Evolutionary conservation across 805 yeast species (phyloP).

Genomic region (Candida coquimbonensis): DNA sequence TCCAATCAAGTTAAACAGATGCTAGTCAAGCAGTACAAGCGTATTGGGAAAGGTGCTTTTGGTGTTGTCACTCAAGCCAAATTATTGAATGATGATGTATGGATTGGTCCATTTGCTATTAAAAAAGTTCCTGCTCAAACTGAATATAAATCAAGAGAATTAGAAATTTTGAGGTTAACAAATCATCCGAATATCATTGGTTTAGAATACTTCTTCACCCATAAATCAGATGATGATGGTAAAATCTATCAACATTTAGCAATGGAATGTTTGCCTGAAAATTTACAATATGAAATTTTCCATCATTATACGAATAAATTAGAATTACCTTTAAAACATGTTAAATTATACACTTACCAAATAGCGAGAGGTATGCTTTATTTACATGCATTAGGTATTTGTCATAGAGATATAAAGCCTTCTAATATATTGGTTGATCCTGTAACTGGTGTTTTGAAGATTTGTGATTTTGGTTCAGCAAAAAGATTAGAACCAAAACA

Average conservation of each 20-base stretch:
- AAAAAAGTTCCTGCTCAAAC: constrained; percentile 85
- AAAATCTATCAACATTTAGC: constrained; percentile 73
- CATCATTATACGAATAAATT: constrained; percentile 54
- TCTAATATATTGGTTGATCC: constrained; percentile 78
- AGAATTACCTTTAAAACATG: constrained; percentile 63
- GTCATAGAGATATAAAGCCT: constrained; percentile 83
- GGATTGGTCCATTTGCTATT: constrained; percentile 81
- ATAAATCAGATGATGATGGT: constrained; percentile 53
- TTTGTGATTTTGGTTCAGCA: constrained; percentile 84
- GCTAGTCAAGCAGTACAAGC: constrained; percentile 64
- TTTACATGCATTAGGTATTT: constrained; percentile 70
- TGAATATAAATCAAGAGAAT: constrained; percentile 75
- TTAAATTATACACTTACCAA: constrained; percentile 73
- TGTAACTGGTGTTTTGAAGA: constrained; percentile 53
- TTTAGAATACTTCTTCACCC: constrained; percentile 64
- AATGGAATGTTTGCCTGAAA: constrained; percentile 83
- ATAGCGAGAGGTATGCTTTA: constrained; percentile 79
- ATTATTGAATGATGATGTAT: constrained; percentile 33
- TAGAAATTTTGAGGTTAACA: constrained; percentile 67
- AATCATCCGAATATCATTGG: constrained; percentile 75
- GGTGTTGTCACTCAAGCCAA: constrained; percentile 80
- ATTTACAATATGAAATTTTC: constrained; percentile 68
- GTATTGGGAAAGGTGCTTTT: constrained; percentile 82
- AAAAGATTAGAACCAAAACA: constrained; percentile 70
- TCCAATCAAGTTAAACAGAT: constrained; percentile 48